Conservation (phyloP, 192 early-diverging fungal genomes). For the Coemansia sp. region DNA sequence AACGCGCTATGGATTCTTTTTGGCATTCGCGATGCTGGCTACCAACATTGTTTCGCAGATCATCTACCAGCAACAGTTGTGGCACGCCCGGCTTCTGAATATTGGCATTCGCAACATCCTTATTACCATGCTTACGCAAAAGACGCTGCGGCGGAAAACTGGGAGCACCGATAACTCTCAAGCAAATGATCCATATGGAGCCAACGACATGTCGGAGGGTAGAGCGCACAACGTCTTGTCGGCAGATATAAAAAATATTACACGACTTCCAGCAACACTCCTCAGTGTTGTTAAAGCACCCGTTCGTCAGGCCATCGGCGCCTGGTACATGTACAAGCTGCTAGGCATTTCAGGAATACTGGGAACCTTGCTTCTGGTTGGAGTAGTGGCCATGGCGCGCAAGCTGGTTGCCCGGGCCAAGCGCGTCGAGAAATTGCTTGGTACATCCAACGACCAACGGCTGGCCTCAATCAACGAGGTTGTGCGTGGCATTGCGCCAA, state of each 20-base stretch:
- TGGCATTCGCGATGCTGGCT: constrained; percentile 58
- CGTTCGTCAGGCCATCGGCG: constrained; percentile 60
- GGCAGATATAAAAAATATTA: constrained; percentile 61
- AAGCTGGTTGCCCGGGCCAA: constrained; percentile 51
- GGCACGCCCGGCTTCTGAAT: constrained; percentile 61
- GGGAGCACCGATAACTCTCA: not conserved
- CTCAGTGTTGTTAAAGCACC: constrained; percentile 56
- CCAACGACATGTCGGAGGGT: constrained; percentile 48
- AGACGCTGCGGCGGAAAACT: constrained; percentile 50
- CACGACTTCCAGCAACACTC: constrained; percentile 40
- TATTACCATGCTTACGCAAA: constrained; percentile 59
- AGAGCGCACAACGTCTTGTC: constrained; percentile 66
- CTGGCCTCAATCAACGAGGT: constrained; percentile 76
- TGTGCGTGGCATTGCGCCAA: constrained; percentile 79
- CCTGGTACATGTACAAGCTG: constrained; percentile 67
- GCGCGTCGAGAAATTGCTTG: constrained; percentile 57
- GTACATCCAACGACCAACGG: constrained; percentile 65
- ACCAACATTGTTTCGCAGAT: constrained; percentile 39
- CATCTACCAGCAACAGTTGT: constrained; percentile 59
- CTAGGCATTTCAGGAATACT: constrained; percentile 75
- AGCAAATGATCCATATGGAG: constrained; percentile 8
- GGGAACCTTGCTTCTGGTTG: constrained; percentile 66
- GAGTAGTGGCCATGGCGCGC: constrained; percentile 53
- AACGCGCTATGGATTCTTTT: constrained; percentile 49
- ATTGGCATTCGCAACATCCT: constrained; percentile 58